Evolutionary conservation across 129 eudicot genomes (phyloP), one percentile per base, ranked within the genome.

Genomic region (Escallonia herrerae): DNA sequence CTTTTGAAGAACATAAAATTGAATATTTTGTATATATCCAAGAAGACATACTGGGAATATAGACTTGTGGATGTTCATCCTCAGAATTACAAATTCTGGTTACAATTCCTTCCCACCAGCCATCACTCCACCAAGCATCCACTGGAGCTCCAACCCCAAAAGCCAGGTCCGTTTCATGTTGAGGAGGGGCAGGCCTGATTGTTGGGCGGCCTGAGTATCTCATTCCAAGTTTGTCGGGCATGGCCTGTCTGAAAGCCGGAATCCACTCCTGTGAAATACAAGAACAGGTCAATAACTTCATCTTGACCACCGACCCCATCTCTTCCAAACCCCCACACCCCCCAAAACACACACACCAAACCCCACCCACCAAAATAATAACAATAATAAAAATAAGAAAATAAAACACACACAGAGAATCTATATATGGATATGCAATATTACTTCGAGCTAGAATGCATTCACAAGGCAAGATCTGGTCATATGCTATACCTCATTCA

Each of bases 61-160:
- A 93, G 74, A 93, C 83, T 72, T 84, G 87, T 66, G 77, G 63
- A 49, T 60, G 65, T 77, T 73, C 91, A 66, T 74, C 83, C 57
- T 51, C 79, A 0, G 77, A 68, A 52, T 68, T 71, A 55, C 79
- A 22, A 5, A 74, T 64, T 67, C 73, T 83, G 48, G 79, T 67
- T 2, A 93, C 72, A 50, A 93, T 83, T 15, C 99, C 99, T 84
- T 93, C 99, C 99, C 99, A 93, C 99, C 99, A 93, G 9, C 99
- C 99, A 78, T 93, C 96, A 63, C 95, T 85, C 99, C 99, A 93
- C 96, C 96, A 93, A 10, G 86, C 95, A 68, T 93, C 99, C 50
- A 87, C 96, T 5, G 90, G 84, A 46, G 81, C 84, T 66, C 99
- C 99, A 10, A 82, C 81, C 70, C 76, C 86, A 38, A 81, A 77